Evolutionary conservation across 225 moss, liverwort and hornwort species (phyloP), one percentile per base, ranked within the genome.

Genomic region (Marchantia paleacea): DNA sequence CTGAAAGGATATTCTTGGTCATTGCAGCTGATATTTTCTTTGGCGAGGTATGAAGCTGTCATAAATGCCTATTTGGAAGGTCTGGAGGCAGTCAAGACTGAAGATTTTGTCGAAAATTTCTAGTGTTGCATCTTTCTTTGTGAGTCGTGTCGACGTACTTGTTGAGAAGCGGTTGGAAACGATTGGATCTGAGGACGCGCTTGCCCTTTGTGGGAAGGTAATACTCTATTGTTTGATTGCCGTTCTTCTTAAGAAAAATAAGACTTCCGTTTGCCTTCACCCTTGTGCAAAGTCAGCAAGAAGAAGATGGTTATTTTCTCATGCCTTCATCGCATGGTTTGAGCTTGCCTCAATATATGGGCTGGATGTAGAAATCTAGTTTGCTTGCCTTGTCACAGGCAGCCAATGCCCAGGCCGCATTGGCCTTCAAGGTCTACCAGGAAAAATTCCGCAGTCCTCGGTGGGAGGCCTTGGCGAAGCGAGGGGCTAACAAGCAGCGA

Each of bases 51-150:
- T 22, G 94, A 92, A 80, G 87, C 86, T 28, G 94, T 94, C 26
- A 92, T 94, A 8, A 87, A 96, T 69, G 90, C 94, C 7, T 96
- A 96, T 79, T 55, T 96, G 25, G 83, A 86, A 49, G 96, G 94
- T 10, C 87, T 96, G 11, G 96, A 96, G 82, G 87, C 85, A 65
- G 91, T 90, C n/a, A 79, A 67, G 50, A 9, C 39, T 24, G 63
- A 52, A n/a, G 92, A 96, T 81, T 39, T 53, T 96, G 49, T 91
- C 94, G 20, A 89, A 91, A 80, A 90, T 96, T 20, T 88, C 94
- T 12, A 92, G 96, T 62, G 92, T 96, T 77, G 92, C 92, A 69
- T 96, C 92, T 7, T 94, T 94, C 79, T 93, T 93, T 61, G 94
- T 96, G 71, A 94, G 96, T 78, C 91, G 94, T 75, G 90, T 92